These are phyloP conservation scores for Coccomyxa subellipsoidea DNA, from an alignment of 163 green algal species.

Conservation along the genomic window DNA sequence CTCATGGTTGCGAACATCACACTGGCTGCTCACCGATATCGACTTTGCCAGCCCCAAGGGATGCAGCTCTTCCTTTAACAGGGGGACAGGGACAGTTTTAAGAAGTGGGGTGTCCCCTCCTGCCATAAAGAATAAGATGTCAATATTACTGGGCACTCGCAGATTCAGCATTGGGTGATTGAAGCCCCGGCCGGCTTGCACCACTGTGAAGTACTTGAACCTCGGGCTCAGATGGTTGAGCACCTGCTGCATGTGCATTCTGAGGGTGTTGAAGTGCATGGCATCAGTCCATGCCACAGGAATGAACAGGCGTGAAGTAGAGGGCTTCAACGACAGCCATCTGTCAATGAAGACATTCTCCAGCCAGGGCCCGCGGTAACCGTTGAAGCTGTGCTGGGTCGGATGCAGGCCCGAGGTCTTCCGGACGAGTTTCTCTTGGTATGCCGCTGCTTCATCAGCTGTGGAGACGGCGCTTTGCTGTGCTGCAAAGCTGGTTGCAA, in stretches of 20 bases:
- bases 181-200: background rate
- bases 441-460: background rate
- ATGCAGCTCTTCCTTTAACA: background rate
- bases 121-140: background rate
- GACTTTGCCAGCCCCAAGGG: background rate
- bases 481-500: too few species aligned
- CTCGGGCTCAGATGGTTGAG: background rate
- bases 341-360: background rate
- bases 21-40: background rate
- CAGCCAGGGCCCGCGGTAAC: background rate
- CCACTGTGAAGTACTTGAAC: background rate
- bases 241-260: background rate
- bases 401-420: background rate
- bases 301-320: background rate
- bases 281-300: background rate
- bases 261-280: background rate
- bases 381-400: background rate
- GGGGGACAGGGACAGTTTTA: background rate
- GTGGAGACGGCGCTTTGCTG: too few species aligned
- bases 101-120: background rate
- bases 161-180: background rate
- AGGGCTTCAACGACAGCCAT: background rate
- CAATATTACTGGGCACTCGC: background rate
- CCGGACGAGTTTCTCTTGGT: background rate
- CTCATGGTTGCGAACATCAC: background rate